Base-by-base conservation (phyloP, 106 monocot species). In the Dactylorhiza incarnata region DNA sequence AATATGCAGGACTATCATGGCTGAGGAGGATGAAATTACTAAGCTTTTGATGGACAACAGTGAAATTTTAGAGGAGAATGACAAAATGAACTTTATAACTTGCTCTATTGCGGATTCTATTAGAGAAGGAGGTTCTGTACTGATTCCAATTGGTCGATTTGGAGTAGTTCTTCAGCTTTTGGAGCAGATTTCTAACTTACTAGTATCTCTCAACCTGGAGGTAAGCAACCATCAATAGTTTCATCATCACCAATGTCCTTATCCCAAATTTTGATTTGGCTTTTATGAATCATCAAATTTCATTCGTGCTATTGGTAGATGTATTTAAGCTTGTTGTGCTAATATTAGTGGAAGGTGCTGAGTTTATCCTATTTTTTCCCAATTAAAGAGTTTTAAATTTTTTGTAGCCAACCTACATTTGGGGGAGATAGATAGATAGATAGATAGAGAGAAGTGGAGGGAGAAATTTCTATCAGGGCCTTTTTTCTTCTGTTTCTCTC, bases 81-180 rank as follows among this genome's bases (percentile, higher is more conserved):
- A 94, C 6, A 99, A 89, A 75, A 76, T 94, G 37, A 74, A 37
- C 74, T 99, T 88, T 78, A 89, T 99, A 81, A 88, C 86, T 66
- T 94, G 91, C 29, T 91, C 89, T 51, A 70, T 94, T 19, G 52
- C 87, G 3, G 86, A 99, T 77, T 86, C 89, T 63, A 43, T 86
- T 48, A 80, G 83, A 58, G 84, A 66, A 75, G 89, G 97, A 17
- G 94, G 94, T 80, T 91, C 94, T 81, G 91, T 89, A 80, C 75
- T 99, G 49, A 87, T 99, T 56, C 94, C 94, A 26, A 77, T 88
- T 74, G 91, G 89, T 20, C 87, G 86, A 72, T 72, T 89, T 79
- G 91, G 89, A 46, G 67, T 83, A 15, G 20, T 90, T 56, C 82
- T 91, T 25, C 73, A 80, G 45, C 87, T 99, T 76, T 49, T 99